Evolutionary conservation across 495 filamentous ascomycete genomes (phyloP), one percentile per base, ranked within the genome.

Genomic region (Penicillium alfredii): DNA sequence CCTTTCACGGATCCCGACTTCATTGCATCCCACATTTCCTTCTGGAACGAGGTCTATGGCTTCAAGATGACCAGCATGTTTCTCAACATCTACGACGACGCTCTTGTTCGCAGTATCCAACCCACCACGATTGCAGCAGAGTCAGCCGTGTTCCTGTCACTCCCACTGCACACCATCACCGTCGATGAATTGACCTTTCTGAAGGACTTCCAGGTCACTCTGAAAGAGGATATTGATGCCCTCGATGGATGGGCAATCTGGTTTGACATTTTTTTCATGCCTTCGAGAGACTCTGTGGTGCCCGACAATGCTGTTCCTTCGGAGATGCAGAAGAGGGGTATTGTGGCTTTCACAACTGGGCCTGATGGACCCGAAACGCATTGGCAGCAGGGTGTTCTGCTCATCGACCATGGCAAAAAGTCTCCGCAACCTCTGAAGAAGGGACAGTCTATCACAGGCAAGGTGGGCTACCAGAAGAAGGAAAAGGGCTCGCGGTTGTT

Each of bases 1-100:
- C 88, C 86, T 40, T 82, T 88, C 39, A 81, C 86, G 45, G 88
- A 95, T 55, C 73, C 82, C 1, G 88, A 94, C 18, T 93, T 89
- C 60, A 80, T 77, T 31, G 64, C 66, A 15, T 71, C 73, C 14
- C 68, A 77, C 37, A 60, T 78, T 41, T 68, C 71, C 6, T 78
- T 89, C 67, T 93, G 86, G 86, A 73, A 88, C 24, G 53, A 63
- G 30, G 72, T 77, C 8, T 77, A 77, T 40, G 73, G 73, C 6
- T 77, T 77, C 49, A 66, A 72, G 24, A 76, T 76, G 72, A 58
- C 49, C 26, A 68, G 63, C 53, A 77, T 77, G 73, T 65, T 72
- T 36, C 56, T 64, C 30, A 66, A 72, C 18, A 76, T 78, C 32
- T 66, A 78, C 37, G 76, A 81, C 15, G 78, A 82, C 33, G 75